A percentile compares a stretch with the other conserved stretches of the same genome.
phyloP scores from a whole-genome alignment of 345 rosid genomes.

The Melastoma malabathricum region DNA sequence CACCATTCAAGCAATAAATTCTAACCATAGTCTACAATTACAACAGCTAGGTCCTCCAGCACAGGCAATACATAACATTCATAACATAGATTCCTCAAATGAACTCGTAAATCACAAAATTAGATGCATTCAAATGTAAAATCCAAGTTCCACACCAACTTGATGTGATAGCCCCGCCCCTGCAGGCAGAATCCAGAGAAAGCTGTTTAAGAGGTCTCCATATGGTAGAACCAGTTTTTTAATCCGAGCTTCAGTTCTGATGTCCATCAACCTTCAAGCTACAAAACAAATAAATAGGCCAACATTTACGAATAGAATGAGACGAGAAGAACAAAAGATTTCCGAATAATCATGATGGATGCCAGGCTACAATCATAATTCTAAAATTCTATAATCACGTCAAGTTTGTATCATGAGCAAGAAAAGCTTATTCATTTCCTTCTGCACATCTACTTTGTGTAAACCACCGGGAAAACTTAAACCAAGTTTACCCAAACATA shows the following conservation, averaged over 20 bases:
- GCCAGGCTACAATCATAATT: no score
- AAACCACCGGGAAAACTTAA: no score
- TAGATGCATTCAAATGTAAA: constrained; percentile 8
- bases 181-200: constrained; percentile 4
- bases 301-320: no score
- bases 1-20: constrained; percentile 15
- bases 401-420: no score
- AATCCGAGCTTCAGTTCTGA: constrained; percentile 2
- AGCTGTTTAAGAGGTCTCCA: constrained; percentile 11
- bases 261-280: no score
- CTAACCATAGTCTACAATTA: constrained; percentile 19
- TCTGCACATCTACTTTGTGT: no score
- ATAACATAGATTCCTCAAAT: constrained; percentile 21
- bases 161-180: constrained; percentile 9
- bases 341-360: no score
- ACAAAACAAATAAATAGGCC: no score
- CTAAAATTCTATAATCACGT: no score
- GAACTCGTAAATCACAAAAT: constrained; percentile 18
- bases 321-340: no score
- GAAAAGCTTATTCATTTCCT: no score
- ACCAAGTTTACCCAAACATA: no score
- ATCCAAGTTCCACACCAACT: constrained; percentile 5
- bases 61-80: constrained; percentile 24
- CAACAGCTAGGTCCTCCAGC: constrained; percentile 15
- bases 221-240: constrained; percentile 10